phyloP scores from a whole-genome alignment of 1,284 basidiomycete genomes.

The Microbotryum silenes-acaulis region DNA sequence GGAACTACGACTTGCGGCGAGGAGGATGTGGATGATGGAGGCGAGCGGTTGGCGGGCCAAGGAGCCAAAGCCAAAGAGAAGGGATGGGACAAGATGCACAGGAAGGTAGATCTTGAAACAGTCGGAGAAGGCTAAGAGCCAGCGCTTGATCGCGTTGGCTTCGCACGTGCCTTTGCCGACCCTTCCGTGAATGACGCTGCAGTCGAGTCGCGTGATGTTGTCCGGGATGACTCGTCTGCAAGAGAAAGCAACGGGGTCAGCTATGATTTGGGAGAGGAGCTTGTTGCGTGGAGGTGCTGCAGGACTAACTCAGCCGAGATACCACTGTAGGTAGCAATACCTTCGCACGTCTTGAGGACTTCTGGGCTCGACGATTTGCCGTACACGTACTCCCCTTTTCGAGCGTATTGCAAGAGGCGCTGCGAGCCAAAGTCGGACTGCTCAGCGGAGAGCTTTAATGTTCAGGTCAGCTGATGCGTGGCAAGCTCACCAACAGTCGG shows the following conservation, averaged over 20 bases:
- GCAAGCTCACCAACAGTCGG: conserved; percentile 31
- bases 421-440: no score
- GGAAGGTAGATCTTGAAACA: conserved; percentile 42
- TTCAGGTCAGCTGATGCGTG: no score
- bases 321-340: conserved; percentile 3
- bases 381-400: conserved; percentile 37
- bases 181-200: conserved; percentile 40
- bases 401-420: conserved; percentile 34
- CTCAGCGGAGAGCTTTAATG: no score
- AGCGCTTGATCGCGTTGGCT: conserved; percentile 38
- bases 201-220: conserved; percentile 35
- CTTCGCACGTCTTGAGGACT: conserved; percentile 14
- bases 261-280: conserved; percentile 1
- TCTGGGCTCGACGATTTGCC: conserved; percentile 29
- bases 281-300: no score
- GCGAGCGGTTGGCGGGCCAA: conserved; percentile 31
- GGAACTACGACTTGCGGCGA: conserved; percentile 38
- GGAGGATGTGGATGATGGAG: conserved; percentile 34
- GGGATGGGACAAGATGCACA: conserved; percentile 39
- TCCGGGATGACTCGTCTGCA: conserved; percentile 17
- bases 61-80: conserved; percentile 38
- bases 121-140: conserved; percentile 38
- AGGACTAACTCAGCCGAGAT: no score
- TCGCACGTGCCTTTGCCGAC: conserved; percentile 38
- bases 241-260: conserved; percentile 1